These are phyloP conservation scores for Eucalyptus tenuipes DNA, from an alignment of 345 rosid genomes.

Conservation along the genomic window DNA sequence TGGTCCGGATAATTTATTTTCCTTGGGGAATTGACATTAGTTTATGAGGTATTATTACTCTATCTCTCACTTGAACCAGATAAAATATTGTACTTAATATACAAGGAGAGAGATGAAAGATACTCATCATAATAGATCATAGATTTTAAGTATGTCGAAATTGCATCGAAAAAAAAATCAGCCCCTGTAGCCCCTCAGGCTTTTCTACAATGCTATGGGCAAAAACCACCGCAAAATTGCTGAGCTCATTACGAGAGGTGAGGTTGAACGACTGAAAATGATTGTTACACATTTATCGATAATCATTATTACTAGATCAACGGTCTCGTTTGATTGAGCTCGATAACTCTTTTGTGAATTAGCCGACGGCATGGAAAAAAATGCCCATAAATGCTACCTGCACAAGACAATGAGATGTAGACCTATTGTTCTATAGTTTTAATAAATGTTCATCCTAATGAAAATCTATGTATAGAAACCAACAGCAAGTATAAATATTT, in stretches of 20 bases:
- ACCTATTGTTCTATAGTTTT: too few species aligned
- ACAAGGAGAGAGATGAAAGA: neutral
- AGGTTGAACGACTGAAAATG: neutral
- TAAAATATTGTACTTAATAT: neutral
- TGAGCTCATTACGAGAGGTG: neutral
- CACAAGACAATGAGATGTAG: too few species aligned
- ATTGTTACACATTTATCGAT: neutral
- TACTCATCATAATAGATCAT: neutral
- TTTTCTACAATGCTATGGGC: neutral
- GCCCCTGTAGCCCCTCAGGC: accelerated
- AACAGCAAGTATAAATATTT: too few species aligned
- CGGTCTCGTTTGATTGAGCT: too few species aligned
- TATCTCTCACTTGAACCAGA: neutral
- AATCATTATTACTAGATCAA: neutral
- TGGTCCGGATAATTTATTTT: neutral
- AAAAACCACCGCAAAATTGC: too few species aligned
- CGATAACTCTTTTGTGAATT: too few species aligned
- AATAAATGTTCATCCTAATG: too few species aligned
- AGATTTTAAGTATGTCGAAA: neutral
- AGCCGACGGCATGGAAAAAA: too few species aligned
- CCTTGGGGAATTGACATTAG: neutral
- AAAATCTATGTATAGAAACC: too few species aligned
- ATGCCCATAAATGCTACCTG: too few species aligned
- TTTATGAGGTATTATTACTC: neutral
- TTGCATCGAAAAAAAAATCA: neutral